Base-by-base conservation (phyloP, 2,329 filamentous ascomycete genomes). In the Xylaria sp. region DNA sequence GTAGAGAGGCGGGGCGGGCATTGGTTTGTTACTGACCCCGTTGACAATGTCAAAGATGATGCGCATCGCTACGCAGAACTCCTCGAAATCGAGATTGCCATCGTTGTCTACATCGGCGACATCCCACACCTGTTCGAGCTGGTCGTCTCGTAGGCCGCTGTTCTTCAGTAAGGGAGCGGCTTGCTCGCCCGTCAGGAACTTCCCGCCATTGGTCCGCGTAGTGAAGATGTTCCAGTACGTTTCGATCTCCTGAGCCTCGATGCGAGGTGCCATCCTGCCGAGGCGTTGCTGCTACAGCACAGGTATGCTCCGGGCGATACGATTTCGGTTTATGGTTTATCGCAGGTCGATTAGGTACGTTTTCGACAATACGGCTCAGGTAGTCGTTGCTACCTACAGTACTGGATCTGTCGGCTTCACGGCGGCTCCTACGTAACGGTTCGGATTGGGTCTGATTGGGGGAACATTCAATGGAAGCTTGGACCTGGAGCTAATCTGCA, bases 51-150 rank as follows among this genome's bases (percentile, higher is more conserved):
- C 94, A 73, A 97, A 99, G 67, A 97, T 97, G 68, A 99, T 79
- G 69, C 94, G 86, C 94, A 99, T 99, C 38, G 92, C 94, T 54
- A 99, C 94, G 74, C 94, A 99, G 73, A 99, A 99, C 80, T 99
- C 94, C 77, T 99, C 94, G 78, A 99, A 99, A 76, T 99, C 94
- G 50, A 99, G 81, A 74, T 95, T 95, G 60, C 94, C 94, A 77
- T 99, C 94, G 66, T 92, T 92, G 75, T 99, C 94, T 57, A 99
- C 91, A 72, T 99, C 94, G 54, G 94, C 91, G 59, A 99, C 82
- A 69, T 99, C 94, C 94, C 94, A 99, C 59, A 99, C 91, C 66
- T 87, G 85, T 77, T 97, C 94, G n/a, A 99, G 87, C 76, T 99
- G 93, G 68, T 82, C 81, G 67, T 86, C 83, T 51, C 80, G 79